Evolutionary conservation across 805 yeast species (phyloP).

Genomic region (Spathaspora gorwiae): DNA sequence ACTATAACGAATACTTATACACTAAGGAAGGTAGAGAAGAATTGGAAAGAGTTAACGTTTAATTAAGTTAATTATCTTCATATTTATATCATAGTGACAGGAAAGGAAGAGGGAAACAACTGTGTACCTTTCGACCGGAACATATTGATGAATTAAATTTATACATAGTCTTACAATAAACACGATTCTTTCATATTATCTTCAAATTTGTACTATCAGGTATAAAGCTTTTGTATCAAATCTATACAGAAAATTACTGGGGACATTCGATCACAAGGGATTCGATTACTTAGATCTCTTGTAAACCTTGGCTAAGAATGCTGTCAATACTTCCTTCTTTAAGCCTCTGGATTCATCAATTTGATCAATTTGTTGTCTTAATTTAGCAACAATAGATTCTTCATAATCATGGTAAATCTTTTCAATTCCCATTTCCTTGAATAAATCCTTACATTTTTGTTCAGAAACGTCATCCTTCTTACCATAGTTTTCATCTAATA

Average conservation of each 20-base stretch:
- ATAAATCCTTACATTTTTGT: slow-evolving; percentile 65
- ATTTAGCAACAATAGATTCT: slow-evolving; percentile 63
- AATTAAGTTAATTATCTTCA: slow-evolving; percentile 5
- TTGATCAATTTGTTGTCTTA: slow-evolving; percentile 59
- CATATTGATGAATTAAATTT: too few relatives aligned
- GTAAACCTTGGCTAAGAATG: slow-evolving; percentile 86
- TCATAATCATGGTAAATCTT: slow-evolving; percentile 75
- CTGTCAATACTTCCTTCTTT: slow-evolving; percentile 77
- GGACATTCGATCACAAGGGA: too few relatives aligned
- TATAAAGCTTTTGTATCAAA: too few relatives aligned
- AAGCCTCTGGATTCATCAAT: slow-evolving; percentile 93
- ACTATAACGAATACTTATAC: slow-evolving; percentile 89
- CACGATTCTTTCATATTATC: too few relatives aligned
- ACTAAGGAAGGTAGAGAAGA: slow-evolving; percentile 98
- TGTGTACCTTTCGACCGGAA: too few relatives aligned
- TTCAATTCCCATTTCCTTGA: slow-evolving; percentile 68
- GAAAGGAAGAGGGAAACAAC: too few relatives aligned
- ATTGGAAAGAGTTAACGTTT: slow-evolving; percentile 60
- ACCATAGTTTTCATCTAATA: slow-evolving; percentile 88
- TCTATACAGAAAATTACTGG: too few relatives aligned
- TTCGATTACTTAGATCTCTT: slow-evolving; percentile 72
- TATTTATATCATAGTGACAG: too few relatives aligned
- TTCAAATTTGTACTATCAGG: too few relatives aligned
- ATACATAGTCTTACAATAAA: too few relatives aligned
- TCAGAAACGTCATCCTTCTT: slow-evolving; percentile 68